phyloP scores from a whole-genome alignment of 352 stramenopile genomes.

The Globisporangium uncinulatum region DNA sequence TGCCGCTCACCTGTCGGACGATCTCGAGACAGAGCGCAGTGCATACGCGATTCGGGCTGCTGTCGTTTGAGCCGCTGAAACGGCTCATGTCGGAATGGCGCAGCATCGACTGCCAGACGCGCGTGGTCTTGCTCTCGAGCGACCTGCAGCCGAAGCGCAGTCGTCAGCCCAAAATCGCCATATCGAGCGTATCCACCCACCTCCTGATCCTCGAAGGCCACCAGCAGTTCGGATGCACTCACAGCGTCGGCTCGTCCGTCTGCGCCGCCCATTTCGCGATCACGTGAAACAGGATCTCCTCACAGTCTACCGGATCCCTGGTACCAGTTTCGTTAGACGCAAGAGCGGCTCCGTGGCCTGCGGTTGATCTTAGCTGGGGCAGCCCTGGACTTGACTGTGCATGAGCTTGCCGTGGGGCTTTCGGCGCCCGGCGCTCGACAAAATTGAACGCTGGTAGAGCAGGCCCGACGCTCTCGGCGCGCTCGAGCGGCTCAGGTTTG shows the following conservation, averaged over 20 bases:
- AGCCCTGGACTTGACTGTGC: slow-evolving; percentile 4
- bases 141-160: slow-evolving; percentile 11
- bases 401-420: background rate
- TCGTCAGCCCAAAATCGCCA: background rate
- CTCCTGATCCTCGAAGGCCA: no score
- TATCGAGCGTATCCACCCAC: no score
- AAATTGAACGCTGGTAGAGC: slow-evolving; percentile 63
- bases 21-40: slow-evolving; percentile 51
- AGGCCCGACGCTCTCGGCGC: slow-evolving; percentile 23
- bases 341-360: background rate
- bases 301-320: slow-evolving; percentile 8
- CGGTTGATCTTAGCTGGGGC: background rate
- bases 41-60: slow-evolving; percentile 46
- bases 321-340: background rate
- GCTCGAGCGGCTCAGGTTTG: slow-evolving; percentile 13
- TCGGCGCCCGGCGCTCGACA: slow-evolving; percentile 28
- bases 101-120: slow-evolving; percentile 51
- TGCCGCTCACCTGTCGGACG: slow-evolving; percentile 22
- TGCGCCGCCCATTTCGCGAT: slow-evolving; percentile 12
- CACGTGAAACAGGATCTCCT: slow-evolving; percentile 16
- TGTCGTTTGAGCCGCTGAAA: slow-evolving; percentile 21
- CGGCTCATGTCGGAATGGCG: slow-evolving; percentile 53
- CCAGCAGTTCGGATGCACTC: background rate
- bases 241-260: slow-evolving; percentile 20
- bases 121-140: slow-evolving; percentile 42